Percentiles rank a stretch among this genome's conserved stretches.
These are phyloP conservation scores for Pseudocercospora fijiensis DNA, from an alignment of 2,329 filamentous ascomycete species.

Conservation along the genomic window DNA sequence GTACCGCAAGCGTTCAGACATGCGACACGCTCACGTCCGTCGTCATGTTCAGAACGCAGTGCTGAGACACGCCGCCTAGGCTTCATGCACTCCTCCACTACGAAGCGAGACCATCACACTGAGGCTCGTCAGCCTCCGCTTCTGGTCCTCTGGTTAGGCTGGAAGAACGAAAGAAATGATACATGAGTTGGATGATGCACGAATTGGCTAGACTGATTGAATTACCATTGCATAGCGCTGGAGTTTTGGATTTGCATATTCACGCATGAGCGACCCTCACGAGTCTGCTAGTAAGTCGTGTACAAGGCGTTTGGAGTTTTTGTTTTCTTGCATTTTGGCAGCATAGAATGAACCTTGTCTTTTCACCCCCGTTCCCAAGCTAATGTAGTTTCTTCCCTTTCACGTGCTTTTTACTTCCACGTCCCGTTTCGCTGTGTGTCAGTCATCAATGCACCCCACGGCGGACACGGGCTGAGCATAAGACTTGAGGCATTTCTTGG, in stretches of 20 bases:
- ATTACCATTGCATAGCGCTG: not conserved
- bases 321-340: not conserved
- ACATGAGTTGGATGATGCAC: conserved; percentile 2
- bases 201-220: not conserved
- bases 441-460: no score
- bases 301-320: not conserved
- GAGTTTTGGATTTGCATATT: not conserved
- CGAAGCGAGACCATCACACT: not conserved
- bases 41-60: conserved; percentile 14
- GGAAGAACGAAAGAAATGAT: not conserved
- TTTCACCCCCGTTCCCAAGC: not conserved
- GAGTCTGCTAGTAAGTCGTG: not conserved
- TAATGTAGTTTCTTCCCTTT: not conserved
- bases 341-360: not conserved
- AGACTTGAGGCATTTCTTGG: no score
- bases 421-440: no score
- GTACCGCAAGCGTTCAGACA: conserved; percentile 36
- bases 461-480: no score
- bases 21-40: conserved; percentile 19
- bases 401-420: not conserved
- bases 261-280: not conserved
- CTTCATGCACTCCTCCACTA: not conserved
- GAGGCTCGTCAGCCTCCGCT: conserved; percentile 9
- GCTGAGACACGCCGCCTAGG: not conserved
- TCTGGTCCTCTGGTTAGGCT: not conserved